Evolutionary conservation across 805 yeast genomes (phyloP).

Genomic region (Sugiyamaella marilandica): DNA sequence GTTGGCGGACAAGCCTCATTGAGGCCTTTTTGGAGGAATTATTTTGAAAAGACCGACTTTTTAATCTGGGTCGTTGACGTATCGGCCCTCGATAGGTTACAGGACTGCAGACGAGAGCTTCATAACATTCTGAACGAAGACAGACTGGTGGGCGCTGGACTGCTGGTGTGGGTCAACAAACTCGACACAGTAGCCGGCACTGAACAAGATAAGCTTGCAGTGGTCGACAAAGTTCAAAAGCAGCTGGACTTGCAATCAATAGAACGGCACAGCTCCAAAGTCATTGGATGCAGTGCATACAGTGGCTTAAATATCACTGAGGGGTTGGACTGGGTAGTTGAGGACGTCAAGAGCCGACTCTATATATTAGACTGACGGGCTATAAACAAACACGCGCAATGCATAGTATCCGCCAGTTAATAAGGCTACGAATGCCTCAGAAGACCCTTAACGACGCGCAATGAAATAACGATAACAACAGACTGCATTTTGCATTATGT

Average conservation of each 20-base stretch:
- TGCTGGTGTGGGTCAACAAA: constrained; percentile 72
- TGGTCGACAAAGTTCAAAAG: constrained; percentile 14
- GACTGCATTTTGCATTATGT: no score
- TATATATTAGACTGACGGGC: constrained; percentile 31
- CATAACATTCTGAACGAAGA: constrained; percentile 60
- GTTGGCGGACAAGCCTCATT: constrained; percentile 86
- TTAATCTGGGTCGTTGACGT: constrained; percentile 85
- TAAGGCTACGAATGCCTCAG: no score
- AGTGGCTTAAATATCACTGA: constrained; percentile 39
- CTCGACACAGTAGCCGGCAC: constrained; percentile 48
- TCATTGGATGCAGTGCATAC: constrained; percentile 47
- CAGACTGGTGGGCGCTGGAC: constrained; percentile 59
- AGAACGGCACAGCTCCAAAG: constrained; percentile 37
- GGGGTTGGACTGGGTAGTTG: constrained; percentile 42
- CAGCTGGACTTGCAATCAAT: constrained; percentile 34
- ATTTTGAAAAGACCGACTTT: constrained; percentile 76
- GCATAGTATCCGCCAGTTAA: no score
- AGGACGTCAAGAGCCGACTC: constrained; percentile 39
- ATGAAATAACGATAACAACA: no score
- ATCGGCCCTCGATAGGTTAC: constrained; percentile 51
- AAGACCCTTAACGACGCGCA: no score
- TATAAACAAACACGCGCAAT: no score
- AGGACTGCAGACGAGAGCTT: constrained; percentile 63
- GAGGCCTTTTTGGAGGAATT: constrained; percentile 89
- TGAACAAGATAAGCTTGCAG: constrained; percentile 7